These are phyloP conservation scores for Penicillium simplicissimum DNA, from an alignment of 495 filamentous ascomycete species.

Conservation along the genomic window DNA sequence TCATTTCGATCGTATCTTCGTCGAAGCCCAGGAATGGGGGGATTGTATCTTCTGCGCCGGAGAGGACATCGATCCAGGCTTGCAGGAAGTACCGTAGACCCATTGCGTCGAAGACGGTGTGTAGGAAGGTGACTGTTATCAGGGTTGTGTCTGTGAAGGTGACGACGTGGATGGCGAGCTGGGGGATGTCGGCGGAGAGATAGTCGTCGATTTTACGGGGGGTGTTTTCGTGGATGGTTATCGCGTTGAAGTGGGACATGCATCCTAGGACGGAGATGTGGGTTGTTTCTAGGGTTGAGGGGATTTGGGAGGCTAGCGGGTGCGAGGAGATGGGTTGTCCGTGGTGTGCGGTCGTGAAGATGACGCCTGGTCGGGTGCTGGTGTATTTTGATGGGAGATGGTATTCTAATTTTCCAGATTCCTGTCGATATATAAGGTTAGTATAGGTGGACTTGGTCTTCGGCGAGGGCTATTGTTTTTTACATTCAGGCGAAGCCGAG, in stretches of 20 bases:
- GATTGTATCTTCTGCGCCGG: not conserved
- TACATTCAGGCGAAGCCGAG: not conserved
- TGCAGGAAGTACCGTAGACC: constrained; percentile 22
- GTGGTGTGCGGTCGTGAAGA: not conserved
- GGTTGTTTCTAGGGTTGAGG: not conserved
- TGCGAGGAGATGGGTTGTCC: not conserved
- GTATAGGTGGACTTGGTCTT: not conserved
- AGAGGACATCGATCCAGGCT: not conserved
- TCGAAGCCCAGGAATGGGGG: constrained; percentile 3
- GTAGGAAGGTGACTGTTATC: constrained; percentile 43
- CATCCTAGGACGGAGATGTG: not conserved
- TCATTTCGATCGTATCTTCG: not conserved
- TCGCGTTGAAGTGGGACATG: constrained; percentile 1
- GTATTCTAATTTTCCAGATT: not conserved
- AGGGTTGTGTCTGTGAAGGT: constrained; percentile 50
- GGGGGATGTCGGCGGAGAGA: constrained; percentile 43
- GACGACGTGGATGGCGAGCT: constrained; percentile 46
- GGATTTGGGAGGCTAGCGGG: not conserved
- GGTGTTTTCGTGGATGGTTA: not conserved
- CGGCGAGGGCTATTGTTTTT: not conserved
- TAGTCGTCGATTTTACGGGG: constrained; percentile 32
- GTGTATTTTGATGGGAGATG: not conserved
- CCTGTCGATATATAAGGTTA: not conserved
- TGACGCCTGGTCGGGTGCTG: not conserved
- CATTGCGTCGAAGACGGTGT: constrained; percentile 48